phyloP scores from a whole-genome alignment of 23 red algal species.

The Cyanidioschyzon merolae region DNA sequence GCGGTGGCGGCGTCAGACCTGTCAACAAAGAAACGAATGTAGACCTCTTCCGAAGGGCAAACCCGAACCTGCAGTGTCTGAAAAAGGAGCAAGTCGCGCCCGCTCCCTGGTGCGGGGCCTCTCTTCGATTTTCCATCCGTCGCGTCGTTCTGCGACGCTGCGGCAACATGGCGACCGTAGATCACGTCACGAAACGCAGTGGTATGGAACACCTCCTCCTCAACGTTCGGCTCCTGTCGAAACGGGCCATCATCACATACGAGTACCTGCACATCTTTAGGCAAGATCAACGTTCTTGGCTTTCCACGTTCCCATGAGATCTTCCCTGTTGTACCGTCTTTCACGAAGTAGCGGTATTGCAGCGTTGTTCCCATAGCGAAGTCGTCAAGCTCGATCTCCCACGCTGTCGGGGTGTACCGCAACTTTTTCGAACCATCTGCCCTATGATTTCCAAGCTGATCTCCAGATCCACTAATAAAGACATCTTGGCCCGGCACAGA shows the following conservation, averaged over 20 bases:
- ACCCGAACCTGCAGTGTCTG: constrained; percentile 10
- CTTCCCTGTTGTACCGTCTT: neutral
- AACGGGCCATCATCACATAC: neutral
- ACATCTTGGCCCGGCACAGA: constrained; percentile 49
- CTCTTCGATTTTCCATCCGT: neutral
- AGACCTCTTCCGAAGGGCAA: neutral
- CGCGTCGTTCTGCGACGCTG: neutral
- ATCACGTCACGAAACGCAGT: constrained; percentile 14
- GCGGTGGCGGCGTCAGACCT: neutral
- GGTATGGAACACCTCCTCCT: constrained; percentile 12
- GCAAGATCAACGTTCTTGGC: neutral
- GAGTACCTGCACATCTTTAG: neutral
- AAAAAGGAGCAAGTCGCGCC: neutral
- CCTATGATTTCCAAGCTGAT: constrained; percentile 19
- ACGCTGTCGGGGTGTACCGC: constrained; percentile 16
- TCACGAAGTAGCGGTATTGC: neutral
- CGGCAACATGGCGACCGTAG: neutral
- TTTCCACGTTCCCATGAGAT: neutral
- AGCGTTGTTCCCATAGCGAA: neutral
- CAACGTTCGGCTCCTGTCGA: neutral
- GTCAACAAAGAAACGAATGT: neutral
- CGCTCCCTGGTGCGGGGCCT: neutral
- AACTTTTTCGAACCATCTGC: constrained; percentile 22
- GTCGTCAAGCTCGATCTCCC: neutral
- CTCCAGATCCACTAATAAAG: constrained; percentile 21